A percentile compares a stretch with the other conserved stretches of the same genome.
Conservation (phyloP, 1,139 yeast species). For the Geotrichum cucujoidarum region DNA sequence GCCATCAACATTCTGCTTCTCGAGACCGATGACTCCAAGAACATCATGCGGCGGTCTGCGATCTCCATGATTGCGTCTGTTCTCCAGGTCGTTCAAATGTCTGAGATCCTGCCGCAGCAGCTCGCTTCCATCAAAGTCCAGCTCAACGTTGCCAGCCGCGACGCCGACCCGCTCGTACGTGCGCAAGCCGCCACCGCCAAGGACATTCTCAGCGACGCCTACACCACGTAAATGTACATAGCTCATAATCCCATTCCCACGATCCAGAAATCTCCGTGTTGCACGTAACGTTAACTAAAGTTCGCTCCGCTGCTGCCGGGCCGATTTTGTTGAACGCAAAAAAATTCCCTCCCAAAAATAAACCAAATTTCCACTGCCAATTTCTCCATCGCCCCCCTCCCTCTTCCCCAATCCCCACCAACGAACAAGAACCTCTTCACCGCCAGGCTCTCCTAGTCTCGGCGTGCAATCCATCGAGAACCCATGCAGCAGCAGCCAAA, state of each 20-base stretch:
- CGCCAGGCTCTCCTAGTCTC: background rate
- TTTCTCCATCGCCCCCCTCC: background rate
- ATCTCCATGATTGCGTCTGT: slow-evolving; percentile 65
- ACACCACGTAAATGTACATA: too few species aligned
- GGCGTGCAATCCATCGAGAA: background rate
- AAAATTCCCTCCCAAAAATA: too few species aligned
- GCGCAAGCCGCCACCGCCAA: slow-evolving; percentile 7
- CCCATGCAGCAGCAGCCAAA: too few species aligned
- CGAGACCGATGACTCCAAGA: slow-evolving; percentile 47
- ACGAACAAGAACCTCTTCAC: background rate
- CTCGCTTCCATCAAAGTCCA: background rate
- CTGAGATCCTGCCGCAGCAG: background rate
- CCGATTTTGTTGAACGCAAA: too few species aligned
- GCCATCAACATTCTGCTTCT: slow-evolving; percentile 65
- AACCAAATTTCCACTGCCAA: too few species aligned
- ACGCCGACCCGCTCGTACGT: slow-evolving; percentile 14
- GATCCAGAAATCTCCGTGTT: too few species aligned
- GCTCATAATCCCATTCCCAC: too few species aligned
- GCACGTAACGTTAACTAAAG: too few species aligned
- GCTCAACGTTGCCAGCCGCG: slow-evolving; percentile 11
- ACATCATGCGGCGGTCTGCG: slow-evolving; percentile 70
- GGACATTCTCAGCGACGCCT: slow-evolving; percentile 2
- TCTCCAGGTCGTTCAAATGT: slow-evolving; percentile 38
- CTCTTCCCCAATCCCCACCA: background rate
- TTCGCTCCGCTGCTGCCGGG: too few species aligned